Conservation (phyloP, 83 land plant species). For the Picea abies region DNA sequence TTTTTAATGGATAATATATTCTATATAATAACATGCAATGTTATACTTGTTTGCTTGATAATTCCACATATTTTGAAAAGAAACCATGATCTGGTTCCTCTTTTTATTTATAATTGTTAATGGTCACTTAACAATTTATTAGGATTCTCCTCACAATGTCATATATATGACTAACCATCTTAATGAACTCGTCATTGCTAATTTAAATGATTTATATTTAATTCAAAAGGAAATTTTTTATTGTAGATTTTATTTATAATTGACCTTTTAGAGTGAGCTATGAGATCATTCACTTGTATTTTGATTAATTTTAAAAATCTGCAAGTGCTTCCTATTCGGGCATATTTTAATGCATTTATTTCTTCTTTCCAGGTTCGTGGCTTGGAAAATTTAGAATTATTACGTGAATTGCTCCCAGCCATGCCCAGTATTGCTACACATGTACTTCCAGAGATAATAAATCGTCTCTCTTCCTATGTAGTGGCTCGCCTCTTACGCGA, state of each 20-base stretch:
- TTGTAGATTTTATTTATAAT: neutral
- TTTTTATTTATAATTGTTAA: too few species aligned
- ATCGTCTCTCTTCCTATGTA: constrained; percentile 76
- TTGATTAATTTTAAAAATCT: neutral
- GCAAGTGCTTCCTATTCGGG: constrained; percentile 2
- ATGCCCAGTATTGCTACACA: constrained; percentile 76
- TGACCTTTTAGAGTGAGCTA: neutral
- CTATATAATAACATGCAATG: too few species aligned
- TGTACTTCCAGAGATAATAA: constrained; percentile 81
- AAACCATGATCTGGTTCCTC: too few species aligned
- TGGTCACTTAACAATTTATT: too few species aligned
- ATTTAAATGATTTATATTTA: neutral
- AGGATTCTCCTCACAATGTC: too few species aligned
- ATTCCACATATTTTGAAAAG: too few species aligned
- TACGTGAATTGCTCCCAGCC: constrained; percentile 75
- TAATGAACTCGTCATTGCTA: constrained; percentile 32
- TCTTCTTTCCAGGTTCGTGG: constrained; percentile 30
- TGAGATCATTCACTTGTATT: neutral
- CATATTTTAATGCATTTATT: neutral
- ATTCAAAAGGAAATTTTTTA: neutral
- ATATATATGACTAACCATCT: neutral
- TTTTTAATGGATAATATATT: neutral
- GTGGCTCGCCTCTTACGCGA: constrained; percentile 85
- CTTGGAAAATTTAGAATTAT: constrained; percentile 36
- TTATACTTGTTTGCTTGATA: too few species aligned